Conservation (phyloP, 805 yeast genomes). For the Wickerhamiella shivajii region DNA sequence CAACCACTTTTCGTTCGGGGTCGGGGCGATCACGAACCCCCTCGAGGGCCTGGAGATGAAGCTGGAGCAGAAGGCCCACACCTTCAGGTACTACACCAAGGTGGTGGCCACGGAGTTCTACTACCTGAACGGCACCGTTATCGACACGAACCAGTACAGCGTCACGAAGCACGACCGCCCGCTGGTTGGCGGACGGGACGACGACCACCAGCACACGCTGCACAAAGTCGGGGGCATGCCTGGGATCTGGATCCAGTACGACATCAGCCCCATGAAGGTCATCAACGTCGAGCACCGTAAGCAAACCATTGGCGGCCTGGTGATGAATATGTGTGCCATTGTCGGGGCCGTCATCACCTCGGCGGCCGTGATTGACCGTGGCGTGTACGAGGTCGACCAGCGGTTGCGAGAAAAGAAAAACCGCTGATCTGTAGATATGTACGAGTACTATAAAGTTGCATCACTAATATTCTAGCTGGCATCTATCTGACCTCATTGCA, state of each 20-base stretch:
- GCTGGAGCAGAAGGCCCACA: conserved; percentile 39
- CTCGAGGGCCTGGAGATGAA: conserved; percentile 38
- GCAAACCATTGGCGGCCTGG: conserved; percentile 16
- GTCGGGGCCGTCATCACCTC: conserved; percentile 89
- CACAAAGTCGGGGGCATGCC: conserved; percentile 76
- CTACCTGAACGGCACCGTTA: conserved; percentile 35
- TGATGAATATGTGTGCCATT: conserved; percentile 54
- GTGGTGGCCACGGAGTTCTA: conserved; percentile 85
- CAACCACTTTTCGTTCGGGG: conserved; percentile 75
- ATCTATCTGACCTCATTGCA: too few relatives aligned
- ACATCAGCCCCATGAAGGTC: conserved; percentile 84
- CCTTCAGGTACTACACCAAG: conserved; percentile 67
- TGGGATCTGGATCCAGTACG: conserved; percentile 75
- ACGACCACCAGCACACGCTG: conserved; percentile 71
- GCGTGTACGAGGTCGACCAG: conserved; percentile 79
- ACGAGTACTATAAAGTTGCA: too few relatives aligned
- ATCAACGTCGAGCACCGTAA: conserved; percentile 57
- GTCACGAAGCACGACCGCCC: conserved; percentile 84
- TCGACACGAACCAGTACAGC: conserved; percentile 82
- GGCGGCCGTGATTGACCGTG: conserved; percentile 75
- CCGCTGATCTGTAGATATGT: too few relatives aligned
- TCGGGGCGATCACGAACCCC: conserved; percentile 47
- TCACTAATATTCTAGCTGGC: too few relatives aligned
- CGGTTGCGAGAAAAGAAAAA: conserved; percentile 24
- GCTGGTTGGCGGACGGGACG: conserved; percentile 71